phyloP scores from a whole-genome alignment of 805 yeast species.

The Myxozyma vanderwaltii region DNA sequence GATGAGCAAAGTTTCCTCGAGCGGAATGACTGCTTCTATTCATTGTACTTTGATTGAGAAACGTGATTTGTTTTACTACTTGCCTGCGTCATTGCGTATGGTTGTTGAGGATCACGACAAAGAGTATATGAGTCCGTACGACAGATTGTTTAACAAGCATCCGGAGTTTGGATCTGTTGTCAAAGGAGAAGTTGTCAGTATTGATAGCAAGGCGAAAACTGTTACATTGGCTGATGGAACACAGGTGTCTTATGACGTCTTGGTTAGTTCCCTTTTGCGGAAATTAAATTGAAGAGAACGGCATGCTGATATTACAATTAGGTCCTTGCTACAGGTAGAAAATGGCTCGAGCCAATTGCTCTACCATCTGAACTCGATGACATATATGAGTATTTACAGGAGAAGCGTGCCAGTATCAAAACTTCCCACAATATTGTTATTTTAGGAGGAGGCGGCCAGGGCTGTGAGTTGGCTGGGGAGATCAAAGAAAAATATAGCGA shows the following conservation, averaged over 20 bases:
- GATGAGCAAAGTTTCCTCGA: background rate
- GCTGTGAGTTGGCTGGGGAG: conserved; percentile 55
- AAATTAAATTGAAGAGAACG: too few species aligned
- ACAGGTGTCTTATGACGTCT: conserved; percentile 9
- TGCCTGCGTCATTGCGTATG: conserved; percentile 14
- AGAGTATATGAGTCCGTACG: conserved; percentile 11
- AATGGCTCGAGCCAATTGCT: conserved; percentile 5
- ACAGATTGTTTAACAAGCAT: conserved; percentile 4
- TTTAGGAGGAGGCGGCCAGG: conserved; percentile 57
- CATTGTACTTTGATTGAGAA: conserved; percentile 18
- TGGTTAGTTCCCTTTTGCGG: too few species aligned
- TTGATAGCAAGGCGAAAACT: conserved; percentile 4
- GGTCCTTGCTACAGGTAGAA: conserved; percentile 21
- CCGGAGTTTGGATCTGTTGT: conserved; percentile 19
- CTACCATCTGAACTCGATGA: conserved; percentile 6
- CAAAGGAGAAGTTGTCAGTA: conserved; percentile 1
- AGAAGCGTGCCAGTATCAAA: conserved; percentile 38
- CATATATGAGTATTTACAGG: background rate
- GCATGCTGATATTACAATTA: too few species aligned
- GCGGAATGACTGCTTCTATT: too few species aligned
- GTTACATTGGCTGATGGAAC: conserved; percentile 16
- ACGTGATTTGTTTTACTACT: conserved; percentile 20
- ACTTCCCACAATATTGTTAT: conserved; percentile 46
- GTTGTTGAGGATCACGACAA: conserved; percentile 11
- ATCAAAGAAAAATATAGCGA: conserved; percentile 45